Evolutionary conservation across 1,284 basidiomycete species (phyloP), one percentile per base, ranked within the genome.

Genomic region (Peniophora sp.): DNA sequence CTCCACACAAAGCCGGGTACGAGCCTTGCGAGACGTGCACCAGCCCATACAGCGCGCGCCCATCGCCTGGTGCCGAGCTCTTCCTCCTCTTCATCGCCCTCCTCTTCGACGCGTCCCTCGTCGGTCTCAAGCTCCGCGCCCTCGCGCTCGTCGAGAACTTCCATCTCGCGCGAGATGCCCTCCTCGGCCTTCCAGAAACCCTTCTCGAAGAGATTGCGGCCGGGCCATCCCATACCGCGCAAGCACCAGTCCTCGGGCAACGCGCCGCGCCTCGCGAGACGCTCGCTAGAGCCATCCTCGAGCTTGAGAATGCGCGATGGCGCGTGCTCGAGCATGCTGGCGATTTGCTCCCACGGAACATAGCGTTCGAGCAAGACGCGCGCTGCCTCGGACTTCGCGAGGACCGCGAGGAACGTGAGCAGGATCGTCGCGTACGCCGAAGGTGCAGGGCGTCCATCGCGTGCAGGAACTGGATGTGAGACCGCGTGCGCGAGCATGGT

Each of bases 201-300:
- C 43, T 89, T 80, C 63, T 94, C 92, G 64, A 88, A 97, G 1
- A 97, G 84, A 51, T 84, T 81, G 54, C 91, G 77, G 5, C 90
- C 87, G 1, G 91, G 85, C 96, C 96, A 99, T 56, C 92, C 90
- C 82, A 95, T 89, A 3, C 97, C 97, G 27, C 95, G 79, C 54
- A 98, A 68, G 59, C 90, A 91, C 92, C 94, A 97, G 64, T 99
- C 97, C 65, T 99, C 97, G 0, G 90, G 81, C 2, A 99, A 71
- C 12, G 78, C 71, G 50, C 77, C 83, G 8, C 78, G 75, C 51
- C 72, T 79, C 0, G 83, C 81, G 39, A 88, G 69, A 73, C 48
- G 1, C 51, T 51, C 23, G 11, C 48, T 32, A 43, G 51, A 6
- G 36, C 37, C 22, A 24, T n/a, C 15, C 5, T 39, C 8, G 87